A percentile compares a stretch with the other conserved stretches of the same genome.
These are phyloP conservation scores for Ephemerocybe angulata DNA, from an alignment of 768 basidiomycete genomes.

Conservation along the genomic window DNA sequence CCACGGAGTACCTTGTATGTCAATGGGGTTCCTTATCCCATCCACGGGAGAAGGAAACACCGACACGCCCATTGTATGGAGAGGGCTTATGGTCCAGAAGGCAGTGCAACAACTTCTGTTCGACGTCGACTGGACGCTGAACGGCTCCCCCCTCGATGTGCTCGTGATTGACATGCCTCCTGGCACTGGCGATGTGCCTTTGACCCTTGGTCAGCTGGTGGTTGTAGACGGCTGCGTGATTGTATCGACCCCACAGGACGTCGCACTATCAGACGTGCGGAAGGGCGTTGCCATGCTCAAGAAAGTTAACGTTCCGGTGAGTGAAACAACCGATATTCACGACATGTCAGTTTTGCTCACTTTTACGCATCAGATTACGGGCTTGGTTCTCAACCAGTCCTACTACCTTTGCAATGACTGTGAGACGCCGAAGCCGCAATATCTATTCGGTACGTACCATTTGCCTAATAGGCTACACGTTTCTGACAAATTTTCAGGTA, in stretches of 20 bases:
- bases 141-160: conserved; percentile 52
- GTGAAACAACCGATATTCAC: too few relatives aligned
- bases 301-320: conserved; percentile 82
- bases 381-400: conserved; percentile 84
- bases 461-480: conserved; percentile 29
- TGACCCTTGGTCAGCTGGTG: conserved; percentile 87
- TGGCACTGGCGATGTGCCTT: conserved; percentile 93
- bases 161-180: conserved; percentile 96
- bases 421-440: conserved; percentile 37
- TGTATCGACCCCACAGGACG: conserved; percentile 93
- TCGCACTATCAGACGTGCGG: conserved; percentile 85
- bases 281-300: conserved; percentile 92
- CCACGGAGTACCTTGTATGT: conserved; percentile 92
- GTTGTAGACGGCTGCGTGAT: conserved; percentile 85
- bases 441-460: conserved; percentile 25
- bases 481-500: conserved; percentile 47
- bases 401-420: conserved; percentile 80
- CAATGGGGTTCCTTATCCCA: conserved; percentile 92
- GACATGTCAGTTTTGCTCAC: conserved; percentile 4
- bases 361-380: conserved; percentile 61
- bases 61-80: conserved; percentile 88
- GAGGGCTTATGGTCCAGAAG: conserved; percentile 97
- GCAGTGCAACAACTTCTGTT: conserved; percentile 95
- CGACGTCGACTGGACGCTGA: conserved; percentile 81
- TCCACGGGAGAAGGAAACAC: conserved; percentile 43